Evolutionary conservation across 495 filamentous ascomycete species (phyloP), one percentile per base, ranked within the genome.

Genomic region (Trichoderma orchidacearum): DNA sequence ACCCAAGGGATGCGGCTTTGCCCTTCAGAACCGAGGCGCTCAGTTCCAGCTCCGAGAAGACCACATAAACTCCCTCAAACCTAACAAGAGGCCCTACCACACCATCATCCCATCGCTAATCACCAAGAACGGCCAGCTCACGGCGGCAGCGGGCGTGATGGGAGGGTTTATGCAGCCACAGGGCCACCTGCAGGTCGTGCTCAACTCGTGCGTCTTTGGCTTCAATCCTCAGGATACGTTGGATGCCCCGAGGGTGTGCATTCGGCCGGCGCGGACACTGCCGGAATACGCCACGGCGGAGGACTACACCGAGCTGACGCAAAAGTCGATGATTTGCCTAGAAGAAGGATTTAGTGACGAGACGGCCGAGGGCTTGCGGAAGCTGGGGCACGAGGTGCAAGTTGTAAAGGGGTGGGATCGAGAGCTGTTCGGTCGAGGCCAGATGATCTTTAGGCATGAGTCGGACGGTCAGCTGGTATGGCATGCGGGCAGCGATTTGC

Each of bases 101-200:
- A 98, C 93, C 54, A 97, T 98, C 68, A 98, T 98, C 63, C 91
- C 93, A 0, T 90, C 87, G 0, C 77, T 96, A 67, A 79, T 92
- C 48, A 97, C 93, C 2, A 86, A 90, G n/a, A 87, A 92, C 60
- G 78, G 76, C 18, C 81, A 74, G n/a, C 69, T 98, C 56, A 85
- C 96, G 63, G 81, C 80, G 41, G 88, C 95, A 0, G 93, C 89
- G 60, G 94, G 93, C 51, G 90, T 96, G 51, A 97, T 97, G 93
- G 93, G 93, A 58, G 93, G 93, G 28, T 96, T 91, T 70, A 97
- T 98, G 94, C 93, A 98, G 73, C 93, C 93, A 0, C 93, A 97
- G 72, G 93, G 93, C 11, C 93, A 98, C 64, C 87, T 97, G 15
- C 93, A 98, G 69, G 89, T 96, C 1, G 70, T 98, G 55, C 77